Conservation (phyloP, 495 filamentous ascomycete genomes). For the Penicillium fimorum region DNA sequence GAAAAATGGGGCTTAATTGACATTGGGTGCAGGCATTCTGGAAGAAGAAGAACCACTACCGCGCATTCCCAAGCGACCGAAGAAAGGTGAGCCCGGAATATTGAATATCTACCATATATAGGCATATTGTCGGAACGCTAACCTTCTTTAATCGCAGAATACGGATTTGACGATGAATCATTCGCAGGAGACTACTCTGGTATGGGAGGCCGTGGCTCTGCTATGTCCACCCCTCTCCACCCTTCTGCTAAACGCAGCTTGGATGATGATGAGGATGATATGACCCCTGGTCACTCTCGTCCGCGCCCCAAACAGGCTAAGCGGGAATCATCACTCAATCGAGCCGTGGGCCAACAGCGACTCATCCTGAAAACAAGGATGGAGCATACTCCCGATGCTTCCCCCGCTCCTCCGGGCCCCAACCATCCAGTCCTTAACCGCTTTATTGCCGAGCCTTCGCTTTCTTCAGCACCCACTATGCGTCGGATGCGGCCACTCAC, state of each 20-base stretch:
- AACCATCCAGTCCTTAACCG: slow-evolving; percentile 48
- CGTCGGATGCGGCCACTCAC: slow-evolving; percentile 82
- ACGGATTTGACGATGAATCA: slow-evolving; percentile 40
- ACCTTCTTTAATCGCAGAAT: slow-evolving; percentile 22
- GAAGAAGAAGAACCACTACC: slow-evolving; percentile 62
- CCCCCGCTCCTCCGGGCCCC: slow-evolving; percentile 50
- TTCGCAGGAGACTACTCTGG: slow-evolving; percentile 35
- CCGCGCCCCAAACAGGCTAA: slow-evolving; percentile 38
- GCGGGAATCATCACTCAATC: slow-evolving; percentile 39
- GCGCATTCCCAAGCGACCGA: slow-evolving; percentile 55
- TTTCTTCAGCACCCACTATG: slow-evolving; percentile 28
- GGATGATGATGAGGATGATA: slow-evolving; percentile 40
- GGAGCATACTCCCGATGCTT: slow-evolving; percentile 48
- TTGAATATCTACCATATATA: slow-evolving; percentile 3
- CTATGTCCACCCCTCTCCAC: slow-evolving; percentile 45
- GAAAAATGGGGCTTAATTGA: slow-evolving; percentile 8
- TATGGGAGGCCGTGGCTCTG: slow-evolving; percentile 36
- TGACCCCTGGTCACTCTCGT: slow-evolving; percentile 36
- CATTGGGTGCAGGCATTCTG: slow-evolving; percentile 45
- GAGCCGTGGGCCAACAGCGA: slow-evolving; percentile 41
- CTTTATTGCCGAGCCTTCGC: slow-evolving; percentile 43
- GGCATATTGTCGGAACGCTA: neutral
- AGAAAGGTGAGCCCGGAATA: slow-evolving; percentile 43
- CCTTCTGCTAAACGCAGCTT: slow-evolving; percentile 35
- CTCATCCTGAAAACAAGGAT: slow-evolving; percentile 50